Conservation (phyloP, 2,329 filamentous ascomycete genomes). For the Aspergillus japonicus region DNA sequence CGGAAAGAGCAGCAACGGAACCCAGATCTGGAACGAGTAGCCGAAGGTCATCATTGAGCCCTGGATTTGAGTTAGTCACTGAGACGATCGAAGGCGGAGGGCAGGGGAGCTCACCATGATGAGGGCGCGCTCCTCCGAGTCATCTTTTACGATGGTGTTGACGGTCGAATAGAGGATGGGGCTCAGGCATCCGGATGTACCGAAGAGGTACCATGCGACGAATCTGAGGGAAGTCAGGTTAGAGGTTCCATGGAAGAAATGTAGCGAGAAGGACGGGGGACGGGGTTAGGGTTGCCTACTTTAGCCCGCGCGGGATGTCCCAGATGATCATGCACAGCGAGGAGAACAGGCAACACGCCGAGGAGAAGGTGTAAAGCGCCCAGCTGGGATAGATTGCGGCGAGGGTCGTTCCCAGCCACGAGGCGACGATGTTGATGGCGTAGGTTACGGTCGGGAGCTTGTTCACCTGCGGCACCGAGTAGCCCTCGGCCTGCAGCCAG, state of each 20-base stretch:
- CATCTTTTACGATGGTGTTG: constrained; percentile 44
- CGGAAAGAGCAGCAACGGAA: constrained; percentile 45
- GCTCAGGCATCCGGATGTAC: constrained; percentile 39
- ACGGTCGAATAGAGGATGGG: constrained; percentile 48
- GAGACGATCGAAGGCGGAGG: background rate
- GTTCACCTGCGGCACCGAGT: constrained; percentile 51
- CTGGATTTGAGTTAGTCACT: constrained; percentile 17
- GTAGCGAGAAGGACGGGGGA: no score
- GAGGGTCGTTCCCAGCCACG: constrained; percentile 52
- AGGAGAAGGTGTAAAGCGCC: constrained; percentile 48
- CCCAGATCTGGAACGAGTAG: constrained; percentile 49
- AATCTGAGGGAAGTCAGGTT: constrained; percentile 27
- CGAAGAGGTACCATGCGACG: constrained; percentile 46
- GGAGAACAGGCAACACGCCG: constrained; percentile 44
- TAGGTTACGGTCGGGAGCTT: constrained; percentile 51
- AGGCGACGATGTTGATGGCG: constrained; percentile 50
- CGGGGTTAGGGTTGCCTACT: constrained; percentile 30
- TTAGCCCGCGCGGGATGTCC: constrained; percentile 51
- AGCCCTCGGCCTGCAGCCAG: constrained; percentile 53
- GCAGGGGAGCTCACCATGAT: constrained; percentile 21
- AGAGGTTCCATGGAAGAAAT: no score
- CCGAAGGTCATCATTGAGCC: constrained; percentile 50
- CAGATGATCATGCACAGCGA: constrained; percentile 50
- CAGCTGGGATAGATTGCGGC: constrained; percentile 53
- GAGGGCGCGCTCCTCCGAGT: constrained; percentile 42